Evolutionary conservation across 306 rosid genomes (phyloP), one percentile per base, ranked within the genome.

Genomic region (Mimosa bimucronata): DNA sequence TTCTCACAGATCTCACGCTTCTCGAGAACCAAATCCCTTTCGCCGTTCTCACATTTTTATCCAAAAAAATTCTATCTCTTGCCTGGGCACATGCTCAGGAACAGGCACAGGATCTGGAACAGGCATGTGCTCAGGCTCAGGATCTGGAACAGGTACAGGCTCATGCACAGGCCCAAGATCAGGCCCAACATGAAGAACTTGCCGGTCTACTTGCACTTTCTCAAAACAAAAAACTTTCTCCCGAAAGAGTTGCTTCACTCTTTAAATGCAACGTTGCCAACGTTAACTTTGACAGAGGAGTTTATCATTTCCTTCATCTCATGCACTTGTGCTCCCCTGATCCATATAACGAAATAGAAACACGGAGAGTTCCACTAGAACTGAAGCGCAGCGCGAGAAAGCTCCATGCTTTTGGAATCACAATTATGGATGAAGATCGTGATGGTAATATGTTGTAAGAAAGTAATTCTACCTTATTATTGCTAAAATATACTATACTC

Each of bases 201-300:
- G 0, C 0, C n/a, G 1, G 8, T 48, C 53, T 48, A 16, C 2
- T 15, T 15, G n/a, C n/a, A 15, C 7, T 48, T 48, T 15, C n/a
- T 15, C 8, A 1, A 8, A 0, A 42, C 50, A 0, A 0, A 0
- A 0, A 13, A 4, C n/a, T 48, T 15, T 15, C n/a, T 13, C 15
- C 26, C 14, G 0, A 25, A 3, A 3, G 26, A 10, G 2, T 58
- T 10, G 34, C 7, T 16, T 58, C 8, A 10, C 19, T 58, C 31
- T 58, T 58, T 25, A 2, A 3, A 12, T 25, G 1, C 66, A 0
- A 11, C 16, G 34, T 13, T 5, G 9, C 7, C 19, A 1, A 0
- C 1, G 6, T 0, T 46, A 19, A 14, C 19, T 14, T 46, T 7
- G 1, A 18, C 3, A 4, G 4, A 14, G 68, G 10, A 0, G 11